Conservation (phyloP, 1,284 basidiomycete genomes). For the Trichosporon sp. region DNA sequence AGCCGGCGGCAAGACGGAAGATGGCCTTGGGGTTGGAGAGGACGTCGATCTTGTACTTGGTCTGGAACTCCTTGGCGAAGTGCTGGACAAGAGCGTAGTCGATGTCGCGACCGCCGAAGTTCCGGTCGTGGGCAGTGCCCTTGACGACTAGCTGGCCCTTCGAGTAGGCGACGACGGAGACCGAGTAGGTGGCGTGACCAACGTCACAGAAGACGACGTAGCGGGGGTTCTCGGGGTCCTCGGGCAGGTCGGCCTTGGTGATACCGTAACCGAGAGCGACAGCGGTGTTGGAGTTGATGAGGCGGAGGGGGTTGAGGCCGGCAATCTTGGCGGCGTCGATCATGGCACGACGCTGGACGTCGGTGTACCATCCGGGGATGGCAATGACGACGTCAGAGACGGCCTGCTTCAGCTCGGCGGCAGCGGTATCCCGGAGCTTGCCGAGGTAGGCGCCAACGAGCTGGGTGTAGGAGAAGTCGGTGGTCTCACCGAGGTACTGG, state of each 20-base stretch:
- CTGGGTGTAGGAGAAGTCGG: conserved; percentile 75
- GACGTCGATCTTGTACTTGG: conserved; percentile 93
- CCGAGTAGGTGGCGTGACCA: conserved; percentile 82
- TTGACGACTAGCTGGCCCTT: conserved; percentile 85
- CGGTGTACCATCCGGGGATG: conserved; percentile 91
- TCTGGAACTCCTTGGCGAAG: conserved; percentile 83
- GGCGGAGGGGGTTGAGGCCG: conserved; percentile 76
- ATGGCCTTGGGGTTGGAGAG: conserved; percentile 78
- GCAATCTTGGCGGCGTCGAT: conserved; percentile 83
- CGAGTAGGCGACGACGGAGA: conserved; percentile 78
- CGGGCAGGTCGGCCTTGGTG: conserved; percentile 87
- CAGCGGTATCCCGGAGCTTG: conserved; percentile 78
- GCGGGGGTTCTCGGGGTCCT: conserved; percentile 66
- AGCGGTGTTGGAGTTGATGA: conserved; percentile 92
- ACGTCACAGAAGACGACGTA: conserved; percentile 88
- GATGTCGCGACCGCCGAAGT: conserved; percentile 89
- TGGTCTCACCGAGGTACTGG: conserved; percentile 72
- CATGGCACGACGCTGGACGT: conserved; percentile 78
- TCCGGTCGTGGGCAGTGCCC: conserved; percentile 76
- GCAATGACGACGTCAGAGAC: conserved; percentile 89
- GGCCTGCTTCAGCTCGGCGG: conserved; percentile 71
- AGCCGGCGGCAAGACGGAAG: conserved; percentile 78
- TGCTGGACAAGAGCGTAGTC: conserved; percentile 79
- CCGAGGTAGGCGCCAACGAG: conserved; percentile 78
- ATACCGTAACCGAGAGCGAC: conserved; percentile 91